phyloP scores from a whole-genome alignment of 148 eudicot species.

The Vaccinium vitisidaea region DNA sequence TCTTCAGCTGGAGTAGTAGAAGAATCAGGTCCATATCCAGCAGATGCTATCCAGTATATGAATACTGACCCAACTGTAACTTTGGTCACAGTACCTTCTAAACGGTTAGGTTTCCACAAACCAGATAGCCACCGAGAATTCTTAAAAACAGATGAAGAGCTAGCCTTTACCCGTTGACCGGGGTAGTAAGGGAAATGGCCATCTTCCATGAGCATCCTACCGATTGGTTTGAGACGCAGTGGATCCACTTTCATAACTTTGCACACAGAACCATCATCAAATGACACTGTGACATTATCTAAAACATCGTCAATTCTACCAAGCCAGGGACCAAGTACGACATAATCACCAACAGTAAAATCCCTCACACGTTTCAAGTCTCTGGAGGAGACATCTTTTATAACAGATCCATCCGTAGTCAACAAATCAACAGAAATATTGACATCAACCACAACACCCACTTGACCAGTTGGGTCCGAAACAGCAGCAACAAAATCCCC shows the following conservation, averaged over 20 bases:
- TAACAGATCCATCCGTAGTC: slow-evolving; percentile 52
- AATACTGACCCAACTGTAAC: slow-evolving; percentile 80
- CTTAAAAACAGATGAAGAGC: slow-evolving; percentile 83
- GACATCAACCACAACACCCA: slow-evolving; percentile 83
- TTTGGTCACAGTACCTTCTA: slow-evolving; percentile 86
- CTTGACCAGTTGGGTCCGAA: slow-evolving; percentile 82
- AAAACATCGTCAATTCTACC: slow-evolving; percentile 91
- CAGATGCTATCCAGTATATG: slow-evolving; percentile 94
- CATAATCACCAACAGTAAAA: slow-evolving; percentile 81
- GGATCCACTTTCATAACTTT: slow-evolving; percentile 89
- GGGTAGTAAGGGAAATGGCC: slow-evolving; percentile 91
- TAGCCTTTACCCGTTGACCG: slow-evolving; percentile 87
- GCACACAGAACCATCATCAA: slow-evolving; percentile 92
- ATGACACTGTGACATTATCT: slow-evolving; percentile 78
- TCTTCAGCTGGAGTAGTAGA: slow-evolving; percentile 86
- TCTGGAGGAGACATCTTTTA: slow-evolving; percentile 56
- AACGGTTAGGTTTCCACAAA: slow-evolving; percentile 68
- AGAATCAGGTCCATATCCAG: slow-evolving; percentile 90
- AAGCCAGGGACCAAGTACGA: slow-evolving; percentile 86
- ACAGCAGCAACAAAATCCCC: slow-evolving; percentile 95
- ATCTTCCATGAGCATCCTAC: slow-evolving; percentile 71
- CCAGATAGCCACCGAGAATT: slow-evolving; percentile 85
- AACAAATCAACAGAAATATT: slow-evolving; percentile 66
- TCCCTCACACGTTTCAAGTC: slow-evolving; percentile 80
- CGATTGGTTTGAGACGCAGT: slow-evolving; percentile 67